Base-by-base conservation (phyloP, 2,329 filamentous ascomycete genomes). In the Hawksworthiomyces lignivorus region DNA sequence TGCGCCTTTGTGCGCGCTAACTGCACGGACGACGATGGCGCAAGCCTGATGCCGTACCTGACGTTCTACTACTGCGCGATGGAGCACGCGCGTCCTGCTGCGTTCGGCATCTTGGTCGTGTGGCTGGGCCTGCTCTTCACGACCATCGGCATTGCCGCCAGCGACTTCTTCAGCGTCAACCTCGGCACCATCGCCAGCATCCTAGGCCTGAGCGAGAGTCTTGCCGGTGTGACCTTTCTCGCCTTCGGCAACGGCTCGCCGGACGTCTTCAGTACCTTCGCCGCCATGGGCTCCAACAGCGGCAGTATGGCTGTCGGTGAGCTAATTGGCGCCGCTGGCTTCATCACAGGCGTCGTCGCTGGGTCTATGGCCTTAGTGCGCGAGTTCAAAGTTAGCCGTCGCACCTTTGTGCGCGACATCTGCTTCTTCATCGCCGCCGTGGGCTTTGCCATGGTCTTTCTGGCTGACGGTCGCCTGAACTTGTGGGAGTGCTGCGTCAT, bases 141-240 rank as follows among this genome's bases (percentile, higher is more conserved):
- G 52, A 97, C 92, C 12, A 96, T 98, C 50, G 92, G 92, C 46
- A 96, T 98, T 50, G 92, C 92, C 12, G 92, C 92, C 18, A 96
- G 88, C 63, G 92, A 98, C 65, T 98, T 98, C 69, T 92, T 98
- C 65, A 97, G 89, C 64, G 80, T 97, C 65, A 95, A 98, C 57
- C 73, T 98, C 26, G 92, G 86, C 62, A 97, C 92, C 11, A 92
- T 98, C 53, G 82, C 92, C 18, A 82, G 75, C 43, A 79, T 96
- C 39, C 72, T 97, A 21, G 89, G 90, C 17, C 82, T 98, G 69
- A 96, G 89, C 61, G 89, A 98, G 67, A 97, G 87, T 60, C 74
- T 98, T 63, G 88, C 92, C 0, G 92, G 92, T 27, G 94, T 98
- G 21, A 98, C 92, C 1, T 94, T 98, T 55, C 68, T 98, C 39